These are phyloP conservation scores for Calcarisporium arbuscula DNA, from an alignment of 2,329 filamentous ascomycete genomes.

Conservation along the genomic window DNA sequence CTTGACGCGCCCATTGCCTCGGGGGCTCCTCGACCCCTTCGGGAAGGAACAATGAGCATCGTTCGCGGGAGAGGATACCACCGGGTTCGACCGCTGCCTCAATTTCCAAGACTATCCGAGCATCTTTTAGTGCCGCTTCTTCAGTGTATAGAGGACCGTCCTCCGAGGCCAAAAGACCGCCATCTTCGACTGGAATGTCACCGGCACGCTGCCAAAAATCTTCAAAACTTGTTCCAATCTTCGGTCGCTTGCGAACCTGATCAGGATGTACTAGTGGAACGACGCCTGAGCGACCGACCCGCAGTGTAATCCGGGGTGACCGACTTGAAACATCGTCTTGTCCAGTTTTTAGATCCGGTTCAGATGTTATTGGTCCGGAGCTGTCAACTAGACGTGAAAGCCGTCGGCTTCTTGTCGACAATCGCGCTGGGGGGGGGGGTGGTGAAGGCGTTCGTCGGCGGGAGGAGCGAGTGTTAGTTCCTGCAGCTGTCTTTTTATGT, in stretches of 20 bases:
- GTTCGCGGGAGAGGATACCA: conserved; percentile 63
- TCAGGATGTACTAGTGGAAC: conserved; percentile 56
- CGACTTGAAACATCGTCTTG: conserved; percentile 20
- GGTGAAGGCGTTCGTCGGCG: conserved; percentile 37
- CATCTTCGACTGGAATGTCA: conserved; percentile 49
- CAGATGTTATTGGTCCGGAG: conserved; percentile 12
- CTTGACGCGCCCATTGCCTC: conserved; percentile 77
- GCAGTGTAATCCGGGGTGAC: conserved; percentile 43
- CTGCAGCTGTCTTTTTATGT: conserved; percentile 21
- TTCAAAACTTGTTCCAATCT: conserved; percentile 47
- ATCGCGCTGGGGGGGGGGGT: conserved; percentile 29
- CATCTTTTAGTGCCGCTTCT: conserved; percentile 62
- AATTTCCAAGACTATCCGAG: conserved; percentile 60
- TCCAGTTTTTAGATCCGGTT: no score
- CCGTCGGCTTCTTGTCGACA: conserved; percentile 36
- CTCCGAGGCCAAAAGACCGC: conserved; percentile 49
- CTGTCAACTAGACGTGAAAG: conserved; percentile 32
- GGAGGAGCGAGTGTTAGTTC: conserved; percentile 23
- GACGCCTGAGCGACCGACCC: conserved; percentile 27
- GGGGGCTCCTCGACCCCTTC: conserved; percentile 68
- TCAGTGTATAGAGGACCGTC: conserved; percentile 53
- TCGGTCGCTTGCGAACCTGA: conserved; percentile 47
- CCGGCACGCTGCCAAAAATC: conserved; percentile 50
- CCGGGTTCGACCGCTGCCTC: conserved; percentile 69
- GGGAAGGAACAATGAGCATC: conserved; percentile 66